Evolutionary conservation across 768 basidiomycete species (phyloP).

Genomic region (Cyclocybe cylindracea): DNA sequence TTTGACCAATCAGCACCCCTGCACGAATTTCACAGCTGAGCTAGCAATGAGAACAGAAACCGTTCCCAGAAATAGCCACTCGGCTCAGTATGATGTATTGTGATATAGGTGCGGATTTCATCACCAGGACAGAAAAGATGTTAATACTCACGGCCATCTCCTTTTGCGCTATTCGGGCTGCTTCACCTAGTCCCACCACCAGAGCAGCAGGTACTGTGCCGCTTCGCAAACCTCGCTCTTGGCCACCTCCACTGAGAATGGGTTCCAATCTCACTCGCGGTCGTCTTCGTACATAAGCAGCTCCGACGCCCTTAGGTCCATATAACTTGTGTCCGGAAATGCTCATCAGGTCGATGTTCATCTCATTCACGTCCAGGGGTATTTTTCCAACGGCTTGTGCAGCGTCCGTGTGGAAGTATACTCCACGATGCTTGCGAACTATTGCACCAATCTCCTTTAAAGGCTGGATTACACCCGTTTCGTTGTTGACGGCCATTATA

Average conservation of each 20-base stretch:
- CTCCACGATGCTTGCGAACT: conserved; percentile 81
- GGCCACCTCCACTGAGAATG: conserved; percentile 93
- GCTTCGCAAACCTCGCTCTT: conserved; percentile 92
- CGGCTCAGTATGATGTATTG: conserved; percentile 34
- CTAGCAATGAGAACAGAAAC: conserved; percentile 26
- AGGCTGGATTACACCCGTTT: conserved; percentile 98
- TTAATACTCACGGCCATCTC: conserved; percentile 86
- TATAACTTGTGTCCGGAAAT: conserved; percentile 98
- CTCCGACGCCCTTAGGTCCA: conserved; percentile 96
- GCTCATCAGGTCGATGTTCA: conserved; percentile 94
- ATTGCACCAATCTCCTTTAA: conserved; percentile 92
- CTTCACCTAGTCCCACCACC: conserved; percentile 92
- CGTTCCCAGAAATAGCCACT: conserved; percentile 35
- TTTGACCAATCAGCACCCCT: conserved; percentile 84
- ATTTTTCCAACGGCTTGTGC: conserved; percentile 96
- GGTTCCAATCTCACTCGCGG: conserved; percentile 95
- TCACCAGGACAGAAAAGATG: conserved; percentile 29
- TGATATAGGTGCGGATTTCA: conserved; percentile 44
- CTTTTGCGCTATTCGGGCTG: conserved; percentile 84
- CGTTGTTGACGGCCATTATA: conserved; percentile 99
- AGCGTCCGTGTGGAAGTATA: conserved; percentile 96
- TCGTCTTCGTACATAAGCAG: conserved; percentile 88
- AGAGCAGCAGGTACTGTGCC: conserved; percentile 92
- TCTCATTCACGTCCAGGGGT: conserved; percentile 88
- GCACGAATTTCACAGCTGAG: conserved; percentile 74